Base-by-base conservation (phyloP, 805 yeast species). In the Wickerhamiella lipophila region DNA sequence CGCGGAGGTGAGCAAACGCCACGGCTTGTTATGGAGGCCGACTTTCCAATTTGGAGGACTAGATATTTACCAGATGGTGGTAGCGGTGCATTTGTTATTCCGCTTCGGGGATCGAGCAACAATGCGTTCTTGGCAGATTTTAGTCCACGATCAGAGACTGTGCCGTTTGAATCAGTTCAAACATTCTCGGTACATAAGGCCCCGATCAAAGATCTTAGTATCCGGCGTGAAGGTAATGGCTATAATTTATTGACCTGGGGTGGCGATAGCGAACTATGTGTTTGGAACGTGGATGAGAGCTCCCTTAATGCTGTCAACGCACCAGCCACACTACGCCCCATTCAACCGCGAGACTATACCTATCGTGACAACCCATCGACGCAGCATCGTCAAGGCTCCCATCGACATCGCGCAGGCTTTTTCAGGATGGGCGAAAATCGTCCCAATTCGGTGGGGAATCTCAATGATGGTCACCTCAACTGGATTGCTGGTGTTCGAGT, bases 161-260 rank as follows among this genome's bases (percentile, higher is more conserved):
- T 19, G 11, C 42, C 18, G 6, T 40, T 47, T 19, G 46, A 49
- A 25, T 44, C 49, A 6, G 68, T 73, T 1, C 73, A 77, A 54
- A 69, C 73, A 1, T 86, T 86, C 63, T 73, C 75, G 54, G 95
- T 95, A 0, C 97, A 92, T 60, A 70, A 76, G 1, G 94, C 82
- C 44, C 82, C 92, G 1, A 81, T 92, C 15, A 81, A 79, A 35
- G 97, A 92, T 60, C 87, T 89, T 59, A 67, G 87, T 1, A 89
- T 96, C 95, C 70, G 97, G 54, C 57, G 74, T 12, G 80, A 79
- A 55, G 86, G 84, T 66, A 70, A 89, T 49, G 95, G 88, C 51
- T 92, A 77, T 60, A 97, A 92, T 62, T 64, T 92, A 45, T 89
- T 92, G 1, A 85, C 97, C 0, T 89, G 97, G 96, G 81, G 94